A percentile compares a stretch with the other conserved stretches of the same genome.
phyloP scores from a whole-genome alignment of 257 asterid genomes.

The Capsicum chinense region DNA sequence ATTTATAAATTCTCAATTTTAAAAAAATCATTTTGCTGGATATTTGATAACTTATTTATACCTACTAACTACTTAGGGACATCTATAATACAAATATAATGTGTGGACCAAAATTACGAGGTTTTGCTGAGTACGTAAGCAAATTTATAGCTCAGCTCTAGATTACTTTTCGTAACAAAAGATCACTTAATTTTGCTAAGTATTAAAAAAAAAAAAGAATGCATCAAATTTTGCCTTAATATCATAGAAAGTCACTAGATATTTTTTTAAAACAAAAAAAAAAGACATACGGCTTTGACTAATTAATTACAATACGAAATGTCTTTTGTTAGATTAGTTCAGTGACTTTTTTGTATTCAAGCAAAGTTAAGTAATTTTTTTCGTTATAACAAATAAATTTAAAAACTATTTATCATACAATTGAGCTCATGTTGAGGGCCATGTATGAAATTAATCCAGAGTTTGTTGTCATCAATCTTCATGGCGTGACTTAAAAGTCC shows the following conservation, averaged over 20 bases:
- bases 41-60: too few relatives aligned
- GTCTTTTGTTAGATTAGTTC: too few relatives aligned
- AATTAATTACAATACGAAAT: too few relatives aligned
- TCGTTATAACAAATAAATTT: too few relatives aligned
- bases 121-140: not conserved
- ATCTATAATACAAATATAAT: not conserved
- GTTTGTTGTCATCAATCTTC: not conserved
- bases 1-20: not conserved
- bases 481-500: not conserved
- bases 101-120: not conserved
- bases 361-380: too few relatives aligned
- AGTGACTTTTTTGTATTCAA: too few relatives aligned
- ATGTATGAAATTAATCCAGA: not conserved
- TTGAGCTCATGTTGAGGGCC: not conserved
- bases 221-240: not conserved
- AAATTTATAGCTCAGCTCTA: not conserved
- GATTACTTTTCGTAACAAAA: not conserved
- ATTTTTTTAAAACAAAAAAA: too few relatives aligned
- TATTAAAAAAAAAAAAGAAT: too few relatives aligned
- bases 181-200: not conserved
- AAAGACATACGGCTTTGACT: too few relatives aligned
- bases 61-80: not conserved
- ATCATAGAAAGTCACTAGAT: not conserved
- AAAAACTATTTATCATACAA: too few relatives aligned
- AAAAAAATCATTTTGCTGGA: not conserved